Percentiles rank a stretch among this genome's conserved stretches.
Evolutionary conservation across 306 rosid genomes (phyloP).

Genomic region (Fragaria ananassa): DNA sequence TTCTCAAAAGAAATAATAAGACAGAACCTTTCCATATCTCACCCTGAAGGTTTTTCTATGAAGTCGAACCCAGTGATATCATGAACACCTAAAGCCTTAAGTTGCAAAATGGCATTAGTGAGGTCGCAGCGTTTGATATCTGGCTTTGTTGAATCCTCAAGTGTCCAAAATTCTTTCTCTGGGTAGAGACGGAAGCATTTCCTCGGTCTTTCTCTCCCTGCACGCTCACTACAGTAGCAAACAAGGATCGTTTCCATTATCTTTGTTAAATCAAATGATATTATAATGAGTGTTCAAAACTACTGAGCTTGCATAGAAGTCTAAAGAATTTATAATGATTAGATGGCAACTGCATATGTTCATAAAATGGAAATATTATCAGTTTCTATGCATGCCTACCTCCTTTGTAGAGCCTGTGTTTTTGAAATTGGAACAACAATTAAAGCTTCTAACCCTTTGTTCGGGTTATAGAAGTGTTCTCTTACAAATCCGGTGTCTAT

Average conservation of each 20-base stretch:
- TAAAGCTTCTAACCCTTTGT: slow-evolving; percentile 86
- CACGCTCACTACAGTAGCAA: slow-evolving; percentile 34
- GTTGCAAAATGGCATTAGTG: slow-evolving; percentile 83
- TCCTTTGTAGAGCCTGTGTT: slow-evolving; percentile 90
- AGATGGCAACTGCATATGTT: too few species aligned
- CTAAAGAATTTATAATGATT: too few species aligned
- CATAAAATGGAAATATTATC: too few species aligned
- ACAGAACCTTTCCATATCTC: slow-evolving; percentile 12
- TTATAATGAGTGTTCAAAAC: too few species aligned
- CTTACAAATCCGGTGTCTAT: slow-evolving; percentile 85
- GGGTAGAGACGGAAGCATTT: slow-evolving; percentile 86
- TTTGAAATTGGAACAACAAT: slow-evolving; percentile 70
- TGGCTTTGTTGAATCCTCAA: slow-evolving; percentile 82
- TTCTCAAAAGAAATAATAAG: too few species aligned
- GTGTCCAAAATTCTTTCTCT: slow-evolving; percentile 70
- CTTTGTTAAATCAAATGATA: too few species aligned
- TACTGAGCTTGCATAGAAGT: too few species aligned
- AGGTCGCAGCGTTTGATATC: slow-evolving; percentile 90
- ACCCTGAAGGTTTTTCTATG: slow-evolving; percentile 88
- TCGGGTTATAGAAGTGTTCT: slow-evolving; percentile 62
- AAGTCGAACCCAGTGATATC: slow-evolving; percentile 82
- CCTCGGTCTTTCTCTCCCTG: slow-evolving; percentile 89
- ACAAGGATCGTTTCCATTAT: too few species aligned
- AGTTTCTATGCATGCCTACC: slow-evolving; percentile 33
- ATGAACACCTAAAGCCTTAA: slow-evolving; percentile 83